Evolutionary conservation across 2,329 filamentous ascomycete species (phyloP).

Genomic region (Fusarium anguioides): DNA sequence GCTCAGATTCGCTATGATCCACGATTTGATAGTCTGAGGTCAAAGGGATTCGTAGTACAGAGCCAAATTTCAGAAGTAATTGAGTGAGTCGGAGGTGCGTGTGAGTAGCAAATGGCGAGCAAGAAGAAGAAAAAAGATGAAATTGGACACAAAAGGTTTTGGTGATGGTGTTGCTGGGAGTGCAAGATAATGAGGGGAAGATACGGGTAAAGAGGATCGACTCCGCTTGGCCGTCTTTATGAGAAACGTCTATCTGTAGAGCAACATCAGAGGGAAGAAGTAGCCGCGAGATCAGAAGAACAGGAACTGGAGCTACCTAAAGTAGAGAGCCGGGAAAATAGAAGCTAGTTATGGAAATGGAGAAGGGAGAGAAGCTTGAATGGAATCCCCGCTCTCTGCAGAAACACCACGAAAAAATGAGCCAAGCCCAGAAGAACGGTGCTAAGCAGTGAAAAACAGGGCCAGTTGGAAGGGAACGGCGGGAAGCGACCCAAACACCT

Average conservation of each 20-base stretch:
- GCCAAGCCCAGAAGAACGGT: conserved; percentile 5
- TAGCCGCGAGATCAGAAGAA: conserved; percentile 11
- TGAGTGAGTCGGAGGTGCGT: neutral
- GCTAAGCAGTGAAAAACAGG: conserved; percentile 7
- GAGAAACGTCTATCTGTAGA: neutral
- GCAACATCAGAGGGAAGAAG: conserved; percentile 9
- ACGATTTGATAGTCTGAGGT: neutral
- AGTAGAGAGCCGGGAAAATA: conserved; percentile 25
- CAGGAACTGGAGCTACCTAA: conserved; percentile 12
- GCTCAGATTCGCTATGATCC: neutral
- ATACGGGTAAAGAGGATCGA: neutral
- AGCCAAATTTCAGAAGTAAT: neutral
- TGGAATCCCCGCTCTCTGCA: conserved; percentile 32
- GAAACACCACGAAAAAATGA: conserved; percentile 35
- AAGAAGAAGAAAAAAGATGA: neutral
- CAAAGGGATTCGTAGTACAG: neutral
- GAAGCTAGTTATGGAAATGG: conserved; percentile 39
- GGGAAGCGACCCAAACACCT: conserved; percentile 30
- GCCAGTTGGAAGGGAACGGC: conserved; percentile 2
- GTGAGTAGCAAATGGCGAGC: neutral
- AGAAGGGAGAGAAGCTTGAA: conserved; percentile 37
- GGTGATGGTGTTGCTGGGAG: conserved; percentile 6
- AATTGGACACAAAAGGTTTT: conserved; percentile 1
- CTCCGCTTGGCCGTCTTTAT: neutral
- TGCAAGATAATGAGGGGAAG: conserved; percentile 13